Base-by-base conservation (phyloP, 805 yeast species). In the Spencermartinsiella europaea region DNA sequence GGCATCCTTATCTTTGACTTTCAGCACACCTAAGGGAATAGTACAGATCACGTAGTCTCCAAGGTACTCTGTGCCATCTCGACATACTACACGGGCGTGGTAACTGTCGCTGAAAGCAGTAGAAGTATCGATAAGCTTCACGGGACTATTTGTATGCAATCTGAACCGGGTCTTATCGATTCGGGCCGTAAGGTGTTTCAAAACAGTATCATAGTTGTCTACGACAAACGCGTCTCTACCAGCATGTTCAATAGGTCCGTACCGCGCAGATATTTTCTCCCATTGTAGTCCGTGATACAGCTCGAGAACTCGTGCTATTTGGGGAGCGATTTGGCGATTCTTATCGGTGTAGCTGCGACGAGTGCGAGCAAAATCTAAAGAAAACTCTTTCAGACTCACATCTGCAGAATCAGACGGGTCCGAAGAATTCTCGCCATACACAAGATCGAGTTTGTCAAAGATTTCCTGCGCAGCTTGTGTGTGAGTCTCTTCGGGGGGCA, bases 201-300 rank as follows among this genome's bases (percentile, higher is more conserved):
- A n/a, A n/a, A n/a, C n/a, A n/a, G n/a, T n/a, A n/a, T n/a, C n/a
- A n/a, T n/a, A n/a, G n/a, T n/a, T n/a, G n/a, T n/a, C n/a, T n/a
- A n/a, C n/a, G n/a, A n/a, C n/a, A n/a, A n/a, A 70, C n/a, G 89
- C 80, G 59, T 89, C 82, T 55, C 96, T 71, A 0, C 96, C 96
- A 43, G 78, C 80, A 55, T 81, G 82, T 62, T 82, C 75, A n/a
- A 75, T 63, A 1, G 88, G 74, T 10, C 39, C 16, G 58, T 76
- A 82, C 54, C 81, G 82, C 2, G 84, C 81, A 56, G 95, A 83
- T 59, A 83, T 71, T 16, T 65, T 62, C 16, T 74, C 75, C 80
- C 88, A 80, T 21, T 82, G 73, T 22, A 83, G 70, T 0, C 95
- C 96, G 61, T 80, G 84, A 91, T 95, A 88, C 21, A 84, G 67